Evolutionary conservation across 768 basidiomycete species (phyloP), one percentile per base, ranked within the genome.

Genomic region (Kwoniella pini): DNA sequence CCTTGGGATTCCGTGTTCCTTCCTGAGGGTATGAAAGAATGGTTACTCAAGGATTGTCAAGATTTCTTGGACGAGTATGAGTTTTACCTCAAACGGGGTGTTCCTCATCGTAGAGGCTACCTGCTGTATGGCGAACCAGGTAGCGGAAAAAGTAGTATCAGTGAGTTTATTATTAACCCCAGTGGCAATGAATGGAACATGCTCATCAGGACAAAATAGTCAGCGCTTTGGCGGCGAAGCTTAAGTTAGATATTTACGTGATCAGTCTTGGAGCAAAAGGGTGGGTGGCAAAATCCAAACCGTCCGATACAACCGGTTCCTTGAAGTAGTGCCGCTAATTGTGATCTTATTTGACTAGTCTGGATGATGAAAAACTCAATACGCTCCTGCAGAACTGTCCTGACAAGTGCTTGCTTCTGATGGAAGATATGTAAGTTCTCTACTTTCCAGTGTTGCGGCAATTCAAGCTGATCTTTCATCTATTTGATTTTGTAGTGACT

Each of bases 241-340:
- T 94, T 62, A 86, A 87, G 81, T 86, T 94, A 44, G 90, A 92
- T 81, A 90, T 94, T 68, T 93, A 91, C 71, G 89, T 91, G 57
- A 85, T 93, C 45, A 67, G 60, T 42, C 40, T 70, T 7, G 60
- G 62, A 19, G 28, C 33, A 21, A 58, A 54, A 39, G 50, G 54
- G 68, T 67, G 36, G 54, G 63, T 48, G 19, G 30, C 45, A 74
- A 19, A 13, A n/a, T n/a, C n/a, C n/a, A n/a, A n/a, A n/a, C n/a
- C n/a, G 4, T 3, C 7, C 33, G 33, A 36, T 7, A 36, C 33
- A 36, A 36, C 15, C 33, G 15, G 33, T 36, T 7, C 15, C 33
- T 36, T 15, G 15, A 36, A 36, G 15, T 36, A 7, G 33, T 7
- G 33, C 33, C 7, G 15, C 33, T 36, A 15, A 36, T 36, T 36